Conservation (phyloP, 768 basidiomycete genomes). For the Kwoniella newhampshirensis region DNA sequence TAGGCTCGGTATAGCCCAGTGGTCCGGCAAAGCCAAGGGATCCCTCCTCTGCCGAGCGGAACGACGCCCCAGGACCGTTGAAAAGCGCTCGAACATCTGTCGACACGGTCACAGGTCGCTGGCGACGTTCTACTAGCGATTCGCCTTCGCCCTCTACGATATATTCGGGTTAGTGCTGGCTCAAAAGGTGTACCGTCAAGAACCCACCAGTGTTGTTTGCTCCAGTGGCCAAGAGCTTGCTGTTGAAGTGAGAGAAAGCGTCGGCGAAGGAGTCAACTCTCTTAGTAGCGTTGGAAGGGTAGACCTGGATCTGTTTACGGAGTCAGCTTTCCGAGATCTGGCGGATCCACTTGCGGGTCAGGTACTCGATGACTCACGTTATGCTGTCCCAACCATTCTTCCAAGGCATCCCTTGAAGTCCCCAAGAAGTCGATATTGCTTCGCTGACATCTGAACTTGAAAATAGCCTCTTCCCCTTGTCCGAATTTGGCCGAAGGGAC, state of each 20-base stretch:
- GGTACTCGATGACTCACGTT: conserved; percentile 62
- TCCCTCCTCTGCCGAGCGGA: conserved; percentile 15
- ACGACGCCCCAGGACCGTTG: conserved; percentile 60
- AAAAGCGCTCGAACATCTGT: conserved; percentile 94
- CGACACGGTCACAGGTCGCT: conserved; percentile 75
- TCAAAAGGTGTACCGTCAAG: conserved; percentile 47
- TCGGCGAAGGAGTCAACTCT: conserved; percentile 90
- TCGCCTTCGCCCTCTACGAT: conserved; percentile 71
- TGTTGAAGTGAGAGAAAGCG: conserved; percentile 94
- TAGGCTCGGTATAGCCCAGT: conserved; percentile 27
- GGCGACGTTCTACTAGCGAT: conserved; percentile 64
- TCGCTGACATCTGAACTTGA: conserved; percentile 93
- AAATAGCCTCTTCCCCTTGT: conserved; percentile 72
- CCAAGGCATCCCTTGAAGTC: conserved; percentile 85
- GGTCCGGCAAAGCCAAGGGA: conserved; percentile 32
- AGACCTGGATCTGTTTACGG: conserved; percentile 37
- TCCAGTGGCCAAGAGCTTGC: conserved; percentile 77
- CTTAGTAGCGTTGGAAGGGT: conserved; percentile 59
- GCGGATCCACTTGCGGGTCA: not conserved
- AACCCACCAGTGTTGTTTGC: conserved; percentile 64
- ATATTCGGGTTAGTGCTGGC: conserved; percentile 5
- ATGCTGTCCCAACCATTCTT: conserved; percentile 81
- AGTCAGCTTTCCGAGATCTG: conserved; percentile 51
- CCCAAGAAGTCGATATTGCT: conserved; percentile 91
- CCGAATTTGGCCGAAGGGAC: conserved; percentile 74